Evolutionary conservation across 441 rosid species (phyloP).

Genomic region (Isatis lusitanica): DNA sequence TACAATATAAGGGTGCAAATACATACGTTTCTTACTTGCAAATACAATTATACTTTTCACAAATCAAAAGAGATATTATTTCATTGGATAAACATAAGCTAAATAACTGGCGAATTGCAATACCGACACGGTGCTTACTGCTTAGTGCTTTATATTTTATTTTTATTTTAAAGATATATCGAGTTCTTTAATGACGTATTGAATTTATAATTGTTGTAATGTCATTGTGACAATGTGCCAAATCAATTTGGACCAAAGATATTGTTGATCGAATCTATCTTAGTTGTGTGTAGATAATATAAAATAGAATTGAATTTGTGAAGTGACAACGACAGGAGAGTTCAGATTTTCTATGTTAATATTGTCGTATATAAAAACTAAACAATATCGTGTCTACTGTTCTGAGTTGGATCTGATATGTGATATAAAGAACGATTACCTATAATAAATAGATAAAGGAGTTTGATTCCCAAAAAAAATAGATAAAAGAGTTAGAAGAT

Average conservation of each 20-base stretch:
- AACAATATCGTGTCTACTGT: too few species aligned
- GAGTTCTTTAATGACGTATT: background rate
- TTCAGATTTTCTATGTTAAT: background rate
- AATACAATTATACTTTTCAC: background rate
- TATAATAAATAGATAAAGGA: too few species aligned
- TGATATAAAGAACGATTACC: too few species aligned
- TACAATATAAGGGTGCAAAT: slow-evolving; percentile 12
- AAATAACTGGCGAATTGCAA: background rate
- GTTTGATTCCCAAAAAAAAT: too few species aligned
- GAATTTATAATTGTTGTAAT: background rate
- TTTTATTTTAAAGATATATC: background rate
- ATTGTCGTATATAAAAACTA: background rate
- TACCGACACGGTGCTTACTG: background rate
- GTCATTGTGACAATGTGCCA: slow-evolving; percentile 26
- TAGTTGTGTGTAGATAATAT: slow-evolving; percentile 13
- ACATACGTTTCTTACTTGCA: slow-evolving; percentile 5
- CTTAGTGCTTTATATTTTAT: background rate
- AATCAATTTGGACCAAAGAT: slow-evolving; percentile 28
- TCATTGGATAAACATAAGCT: background rate
- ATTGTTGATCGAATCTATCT: slow-evolving; percentile 27
- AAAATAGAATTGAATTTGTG: background rate
- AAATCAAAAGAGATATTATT: background rate
- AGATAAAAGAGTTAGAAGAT: too few species aligned
- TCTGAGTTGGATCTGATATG: too few species aligned
- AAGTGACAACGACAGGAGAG: background rate